Evolutionary conservation across 2,329 filamentous ascomycete species (phyloP).

Genomic region (Ceratocystis cubensis): DNA sequence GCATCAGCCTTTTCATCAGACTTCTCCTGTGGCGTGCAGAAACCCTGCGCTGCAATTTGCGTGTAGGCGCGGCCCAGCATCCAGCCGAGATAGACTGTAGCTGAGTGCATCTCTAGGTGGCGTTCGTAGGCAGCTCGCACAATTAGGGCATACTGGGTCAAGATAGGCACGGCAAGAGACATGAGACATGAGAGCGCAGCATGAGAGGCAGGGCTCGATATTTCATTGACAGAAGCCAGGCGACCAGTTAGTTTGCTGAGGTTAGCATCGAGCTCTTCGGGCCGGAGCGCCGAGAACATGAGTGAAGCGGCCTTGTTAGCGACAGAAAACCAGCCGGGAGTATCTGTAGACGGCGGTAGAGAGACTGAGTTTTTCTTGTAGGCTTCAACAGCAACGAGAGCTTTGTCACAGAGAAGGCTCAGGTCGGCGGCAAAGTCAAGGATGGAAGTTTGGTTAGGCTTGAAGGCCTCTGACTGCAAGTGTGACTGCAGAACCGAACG

Average conservation of each 20-base stretch:
- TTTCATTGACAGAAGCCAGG: conserved; percentile 1
- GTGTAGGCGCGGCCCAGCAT: conserved; percentile 65
- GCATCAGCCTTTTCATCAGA: conserved; percentile 56
- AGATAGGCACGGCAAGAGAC: conserved; percentile 52
- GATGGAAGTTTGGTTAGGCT: conserved; percentile 23
- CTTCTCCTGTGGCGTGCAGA: conserved; percentile 80
- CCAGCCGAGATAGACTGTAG: conserved; percentile 61
- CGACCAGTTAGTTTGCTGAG: conserved; percentile 33
- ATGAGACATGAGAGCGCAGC: conserved; percentile 33
- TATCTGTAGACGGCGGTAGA: conserved; percentile 46
- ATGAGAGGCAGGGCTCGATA: background rate
- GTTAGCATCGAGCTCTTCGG: conserved; percentile 24
- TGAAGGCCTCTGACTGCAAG: background rate
- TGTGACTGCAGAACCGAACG: conserved; percentile 24
- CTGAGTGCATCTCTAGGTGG: conserved; percentile 52
- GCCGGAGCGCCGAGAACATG: conserved; percentile 19
- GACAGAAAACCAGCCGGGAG: conserved; percentile 41
- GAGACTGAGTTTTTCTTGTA: conserved; percentile 44
- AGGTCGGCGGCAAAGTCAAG: conserved; percentile 43
- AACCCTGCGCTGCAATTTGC: conserved; percentile 70
- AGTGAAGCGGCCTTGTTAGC: conserved; percentile 11
- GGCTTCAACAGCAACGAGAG: conserved; percentile 69
- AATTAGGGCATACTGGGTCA: conserved; percentile 58
- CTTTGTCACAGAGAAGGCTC: conserved; percentile 55
- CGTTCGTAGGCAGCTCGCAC: conserved; percentile 45